These are phyloP conservation scores for Pholiota adiposa DNA, from an alignment of 1,284 basidiomycete species.

Conservation along the genomic window DNA sequence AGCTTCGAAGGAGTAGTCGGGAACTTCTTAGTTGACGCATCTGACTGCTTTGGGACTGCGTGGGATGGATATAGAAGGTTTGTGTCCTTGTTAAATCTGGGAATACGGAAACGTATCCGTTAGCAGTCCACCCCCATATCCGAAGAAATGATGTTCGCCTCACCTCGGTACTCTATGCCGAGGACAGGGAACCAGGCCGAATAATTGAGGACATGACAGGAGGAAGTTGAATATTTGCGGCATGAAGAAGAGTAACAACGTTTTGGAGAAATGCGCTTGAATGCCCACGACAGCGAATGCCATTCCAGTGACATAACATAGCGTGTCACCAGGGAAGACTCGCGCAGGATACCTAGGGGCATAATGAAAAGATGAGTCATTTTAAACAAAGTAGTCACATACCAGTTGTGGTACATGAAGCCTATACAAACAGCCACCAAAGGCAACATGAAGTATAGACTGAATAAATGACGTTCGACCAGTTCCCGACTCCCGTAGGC, in stretches of 20 bases:
- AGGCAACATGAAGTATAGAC: slow-evolving; percentile 95
- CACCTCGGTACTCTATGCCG: slow-evolving; percentile 91
- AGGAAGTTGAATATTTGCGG: slow-evolving; percentile 99
- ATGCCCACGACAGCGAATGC: slow-evolving; percentile 96
- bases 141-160: slow-evolving; percentile 6
- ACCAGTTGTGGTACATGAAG: slow-evolving; percentile 96
- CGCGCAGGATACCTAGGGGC: slow-evolving; percentile 91
- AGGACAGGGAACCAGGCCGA: slow-evolving; percentile 92
- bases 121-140: slow-evolving; percentile 26
- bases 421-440: slow-evolving; percentile 89
- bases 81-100: slow-evolving; percentile 74
- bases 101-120: slow-evolving; percentile 8
- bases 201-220: slow-evolving; percentile 93
- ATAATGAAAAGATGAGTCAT: neutral
- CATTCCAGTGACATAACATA: slow-evolving; percentile 98
- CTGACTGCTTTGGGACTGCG: slow-evolving; percentile 22
- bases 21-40: slow-evolving; percentile 51
- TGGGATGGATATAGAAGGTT: slow-evolving; percentile 76
- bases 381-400: slow-evolving; percentile 29
- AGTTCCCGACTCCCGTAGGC: slow-evolving; percentile 86
- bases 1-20: slow-evolving; percentile 56
- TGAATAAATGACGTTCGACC: slow-evolving; percentile 92
- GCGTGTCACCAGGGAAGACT: slow-evolving; percentile 95
- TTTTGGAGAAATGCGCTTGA: slow-evolving; percentile 97
- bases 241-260: slow-evolving; percentile 93